phyloP scores from a whole-genome alignment of 768 basidiomycete species.

The Serendipita indica region DNA sequence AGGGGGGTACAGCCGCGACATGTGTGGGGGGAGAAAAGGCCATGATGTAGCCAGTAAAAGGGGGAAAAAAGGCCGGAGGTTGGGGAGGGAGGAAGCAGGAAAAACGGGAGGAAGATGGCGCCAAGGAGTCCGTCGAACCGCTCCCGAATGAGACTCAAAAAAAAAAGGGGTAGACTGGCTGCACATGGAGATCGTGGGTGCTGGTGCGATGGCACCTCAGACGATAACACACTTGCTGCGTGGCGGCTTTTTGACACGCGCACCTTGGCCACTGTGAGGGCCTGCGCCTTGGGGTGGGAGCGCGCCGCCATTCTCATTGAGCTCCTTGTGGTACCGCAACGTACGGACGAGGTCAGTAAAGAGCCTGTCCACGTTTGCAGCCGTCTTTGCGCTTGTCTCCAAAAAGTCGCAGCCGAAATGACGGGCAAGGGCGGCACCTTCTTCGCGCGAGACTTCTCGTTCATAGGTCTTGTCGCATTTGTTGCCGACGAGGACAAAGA shows the following conservation, averaged over 20 bases:
- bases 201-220: constrained; percentile 41
- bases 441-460: constrained; percentile 82
- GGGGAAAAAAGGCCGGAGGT: neutral
- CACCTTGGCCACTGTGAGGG: constrained; percentile 26
- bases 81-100: neutral
- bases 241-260: constrained; percentile 32
- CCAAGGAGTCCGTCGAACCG: too few relatives aligned
- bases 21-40: too few relatives aligned
- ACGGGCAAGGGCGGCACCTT: constrained; percentile 68
- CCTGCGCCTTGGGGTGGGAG: constrained; percentile 23
- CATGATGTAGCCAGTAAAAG: neutral
- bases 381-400: constrained; percentile 93
- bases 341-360: constrained; percentile 79
- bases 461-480: constrained; percentile 87
- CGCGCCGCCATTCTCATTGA: neutral
- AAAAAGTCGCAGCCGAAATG: constrained; percentile 85
- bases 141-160: neutral
- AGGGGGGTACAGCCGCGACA: too few relatives aligned
- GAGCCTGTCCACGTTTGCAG: constrained; percentile 78
- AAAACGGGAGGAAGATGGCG: neutral
- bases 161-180: neutral
- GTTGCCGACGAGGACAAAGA: constrained; percentile 93
- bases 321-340: constrained; percentile 31
- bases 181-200: neutral
- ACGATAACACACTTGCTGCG: constrained; percentile 60